These are phyloP conservation scores for Thecaphora frezii DNA, from an alignment of 1,284 basidiomycete genomes.

Conservation along the genomic window DNA sequence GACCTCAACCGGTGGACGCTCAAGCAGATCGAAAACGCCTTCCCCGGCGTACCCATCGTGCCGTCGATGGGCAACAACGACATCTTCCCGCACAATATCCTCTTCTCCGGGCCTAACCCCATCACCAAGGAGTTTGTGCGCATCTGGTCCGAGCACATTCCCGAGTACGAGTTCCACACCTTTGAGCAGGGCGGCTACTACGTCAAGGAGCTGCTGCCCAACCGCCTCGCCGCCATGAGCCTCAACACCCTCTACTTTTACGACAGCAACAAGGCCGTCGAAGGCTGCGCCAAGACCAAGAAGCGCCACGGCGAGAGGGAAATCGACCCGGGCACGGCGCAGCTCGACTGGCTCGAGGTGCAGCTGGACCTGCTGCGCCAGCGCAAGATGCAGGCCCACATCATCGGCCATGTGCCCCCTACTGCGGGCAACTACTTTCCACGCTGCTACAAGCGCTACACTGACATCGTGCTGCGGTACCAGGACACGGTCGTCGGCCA, in stretches of 20 bases:
- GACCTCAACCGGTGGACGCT: conserved; percentile 72
- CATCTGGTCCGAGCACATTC: conserved; percentile 82
- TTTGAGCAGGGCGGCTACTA: conserved; percentile 72
- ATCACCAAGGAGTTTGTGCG: conserved; percentile 71
- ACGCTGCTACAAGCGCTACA: conserved; percentile 77
- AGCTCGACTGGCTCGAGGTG: conserved; percentile 80
- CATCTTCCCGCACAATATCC: conserved; percentile 59
- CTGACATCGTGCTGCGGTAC: conserved; percentile 76
- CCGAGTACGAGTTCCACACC: conserved; percentile 72
- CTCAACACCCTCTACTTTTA: conserved; percentile 92
- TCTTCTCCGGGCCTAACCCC: conserved; percentile 71
- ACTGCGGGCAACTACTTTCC: conserved; percentile 79
- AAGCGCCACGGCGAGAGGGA: conserved; percentile 8
- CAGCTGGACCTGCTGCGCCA: conserved; percentile 74
- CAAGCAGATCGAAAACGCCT: conserved; percentile 71
- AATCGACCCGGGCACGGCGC: conserved; percentile 44
- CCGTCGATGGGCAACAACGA: conserved; percentile 74
- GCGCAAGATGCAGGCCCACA: conserved; percentile 73
- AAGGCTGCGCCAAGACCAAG: conserved; percentile 56
- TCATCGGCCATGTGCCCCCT: conserved; percentile 70
- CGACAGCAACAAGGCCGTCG: conserved; percentile 79
- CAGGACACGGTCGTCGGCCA: conserved; percentile 90
- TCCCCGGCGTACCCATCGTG: conserved; percentile 78
- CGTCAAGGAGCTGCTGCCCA: conserved; percentile 77
- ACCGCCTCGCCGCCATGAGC: conserved; percentile 76